Base-by-base conservation (phyloP, 2,329 filamentous ascomycete species). In the Alternaria brassicae region DNA sequence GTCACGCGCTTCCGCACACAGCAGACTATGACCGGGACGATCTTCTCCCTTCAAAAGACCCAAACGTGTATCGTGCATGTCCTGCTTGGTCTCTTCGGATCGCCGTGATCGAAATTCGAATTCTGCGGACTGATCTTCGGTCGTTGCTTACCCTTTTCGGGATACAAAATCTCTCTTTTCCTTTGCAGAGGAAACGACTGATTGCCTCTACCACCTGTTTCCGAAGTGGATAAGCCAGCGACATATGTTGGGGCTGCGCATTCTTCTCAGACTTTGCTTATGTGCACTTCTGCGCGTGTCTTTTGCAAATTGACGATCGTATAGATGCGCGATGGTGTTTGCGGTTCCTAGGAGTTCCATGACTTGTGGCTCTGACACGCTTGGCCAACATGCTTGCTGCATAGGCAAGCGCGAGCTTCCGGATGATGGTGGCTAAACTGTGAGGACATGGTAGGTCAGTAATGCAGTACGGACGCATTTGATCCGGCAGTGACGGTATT, bases 371-470 rank as follows among this genome's bases (percentile, higher is more conserved):
- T 13, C 30, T 34, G 28, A n/a, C 44, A 15, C 30, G 39, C 13
- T 15, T n/a, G 36, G 39, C 39, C 19, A 13, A 37, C 3, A 19
- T 30, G 41, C 32, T 54, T 25, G 45, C 25, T 36, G 52, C 52
- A 28, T 48, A 10, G 23, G 41, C 37, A 12, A 25, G 36, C 25
- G 25, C 27, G 42, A 6, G 36, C 5, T 50, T 47, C 36, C 40
- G 21, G 27, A 47, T 36, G 23, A 51, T 21, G 21, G 39, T 53
- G 39, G 49, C 44, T 32, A 44, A 23, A n/a, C 15, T 17, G 21
- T 34, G 44, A 28, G 13, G 25, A 21, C 19, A 28, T 60, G 53
- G 49, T 60, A 60, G 58, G 58, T 9, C 34, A 4, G 28, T 3
- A 12, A 36, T 12, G 54, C 58, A n/a, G 42, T 50, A 53, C 54